Evolutionary conservation across 352 stramenopile genomes (phyloP).

Genomic region (Globisporangium nodosum): DNA sequence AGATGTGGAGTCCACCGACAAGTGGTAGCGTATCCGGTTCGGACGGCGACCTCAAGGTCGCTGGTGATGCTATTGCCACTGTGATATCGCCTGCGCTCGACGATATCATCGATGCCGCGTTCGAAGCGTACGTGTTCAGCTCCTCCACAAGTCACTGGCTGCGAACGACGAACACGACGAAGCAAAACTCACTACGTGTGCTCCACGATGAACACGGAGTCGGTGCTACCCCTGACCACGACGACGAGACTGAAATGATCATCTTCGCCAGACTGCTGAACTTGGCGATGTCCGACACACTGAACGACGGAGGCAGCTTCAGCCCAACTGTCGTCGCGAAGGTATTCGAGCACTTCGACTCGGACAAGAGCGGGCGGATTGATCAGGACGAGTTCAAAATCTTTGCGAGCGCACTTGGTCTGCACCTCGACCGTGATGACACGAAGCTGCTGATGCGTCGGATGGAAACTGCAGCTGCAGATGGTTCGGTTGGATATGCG

Average conservation of each 20-base stretch:
- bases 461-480: slow-evolving; percentile 16
- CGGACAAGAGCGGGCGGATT: slow-evolving; percentile 47
- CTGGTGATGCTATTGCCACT: slow-evolving; percentile 17
- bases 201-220: slow-evolving; percentile 6
- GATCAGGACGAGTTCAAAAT: slow-evolving; percentile 47
- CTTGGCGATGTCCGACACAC: slow-evolving; percentile 19
- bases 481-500: slow-evolving; percentile 18
- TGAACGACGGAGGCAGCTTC: slow-evolving; percentile 14
- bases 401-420: slow-evolving; percentile 33
- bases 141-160: slow-evolving; percentile 31
- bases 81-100: slow-evolving; percentile 37
- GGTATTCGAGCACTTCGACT: slow-evolving; percentile 52
- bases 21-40: neutral
- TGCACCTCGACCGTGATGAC: slow-evolving; percentile 34
- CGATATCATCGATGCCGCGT: slow-evolving; percentile 34
- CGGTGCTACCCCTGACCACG: neutral
- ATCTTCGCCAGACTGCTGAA: slow-evolving; percentile 46
- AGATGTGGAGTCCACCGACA: slow-evolving; percentile 38
- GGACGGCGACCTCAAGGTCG: neutral
- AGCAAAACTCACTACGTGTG: slow-evolving; percentile 5
- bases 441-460: slow-evolving; percentile 42
- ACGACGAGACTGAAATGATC: slow-evolving; percentile 17
- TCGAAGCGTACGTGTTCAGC: slow-evolving; percentile 27
- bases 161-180: slow-evolving; percentile 25
- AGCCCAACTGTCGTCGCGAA: slow-evolving; percentile 17